These are phyloP conservation scores for Pythium phragmiticola DNA, from an alignment of 352 stramenopile species.

Conservation along the genomic window DNA sequence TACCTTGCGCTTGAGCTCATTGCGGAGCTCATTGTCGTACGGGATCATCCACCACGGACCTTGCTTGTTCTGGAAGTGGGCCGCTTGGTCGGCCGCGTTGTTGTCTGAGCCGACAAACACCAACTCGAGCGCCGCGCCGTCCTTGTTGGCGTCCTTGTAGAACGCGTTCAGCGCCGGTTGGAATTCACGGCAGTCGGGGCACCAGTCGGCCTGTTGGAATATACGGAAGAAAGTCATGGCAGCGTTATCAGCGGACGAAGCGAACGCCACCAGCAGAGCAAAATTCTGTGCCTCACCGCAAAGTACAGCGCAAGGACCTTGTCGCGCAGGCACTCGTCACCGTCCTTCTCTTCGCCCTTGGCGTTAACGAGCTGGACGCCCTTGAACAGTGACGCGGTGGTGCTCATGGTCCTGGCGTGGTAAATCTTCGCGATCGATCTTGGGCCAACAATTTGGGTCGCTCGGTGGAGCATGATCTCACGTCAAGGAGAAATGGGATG, in stretches of 20 bases:
- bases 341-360: conserved; percentile 41
- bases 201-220: conserved; percentile 68
- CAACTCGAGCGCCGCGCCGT: conserved; percentile 51
- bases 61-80: conserved; percentile 73
- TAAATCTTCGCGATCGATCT: conserved; percentile 8
- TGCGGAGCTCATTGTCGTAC: conserved; percentile 58
- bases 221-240: conserved; percentile 6
- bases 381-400: conserved; percentile 39
- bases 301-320: conserved; percentile 81
- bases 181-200: conserved; percentile 78
- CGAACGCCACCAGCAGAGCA: neutral
- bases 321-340: conserved; percentile 42
- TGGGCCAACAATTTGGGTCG: conserved; percentile 10
- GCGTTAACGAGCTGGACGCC: conserved; percentile 58
- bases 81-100: conserved; percentile 50
- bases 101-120: conserved; percentile 80
- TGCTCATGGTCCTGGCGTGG: conserved; percentile 33
- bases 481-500: conserved; percentile 13
- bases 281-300: conserved; percentile 33
- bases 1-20: conserved; percentile 79
- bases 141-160: conserved; percentile 49
- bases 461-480: conserved; percentile 14
- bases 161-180: conserved; percentile 75
- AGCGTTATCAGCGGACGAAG: neutral
- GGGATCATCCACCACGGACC: conserved; percentile 75